Evolutionary conservation across 2,329 filamentous ascomycete species (phyloP), one percentile per base, ranked within the genome.

Genomic region (Elsinoe arachidis): DNA sequence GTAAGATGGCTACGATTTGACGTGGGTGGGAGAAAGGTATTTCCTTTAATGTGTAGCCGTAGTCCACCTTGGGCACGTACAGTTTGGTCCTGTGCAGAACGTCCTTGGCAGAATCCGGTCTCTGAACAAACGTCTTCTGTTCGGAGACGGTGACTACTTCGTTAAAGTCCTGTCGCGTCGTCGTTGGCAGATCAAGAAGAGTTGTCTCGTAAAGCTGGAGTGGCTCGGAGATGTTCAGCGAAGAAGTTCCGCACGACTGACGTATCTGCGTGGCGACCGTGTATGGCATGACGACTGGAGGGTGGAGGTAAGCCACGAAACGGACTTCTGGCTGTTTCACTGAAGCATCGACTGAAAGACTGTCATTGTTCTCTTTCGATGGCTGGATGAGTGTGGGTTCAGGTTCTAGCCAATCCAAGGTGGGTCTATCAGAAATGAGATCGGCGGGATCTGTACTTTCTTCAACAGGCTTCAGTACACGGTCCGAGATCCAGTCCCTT

Each of bases 21-120:
- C 83, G 80, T 0, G 89, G 89, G 65, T 95, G 89, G 2, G 83
- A 82, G 66, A 95, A 92, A 0, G 87, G 83, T 33, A 93, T 75
- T 57, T 85, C 82, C 1, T 79, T 80, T 7, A 95, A 69, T 2
- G 78, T 76, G 57, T 84, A 80, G 0, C 84, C 86, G 63, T 86
- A 89, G 7, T 90, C 87, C 1, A 83, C 80, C 68, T 88, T 89
- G 56, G 87, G 82, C 15, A 90, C 80, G 61, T 82, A 83, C 1
- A 93, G 75, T 0, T 79, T 82, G 65, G 86, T 87, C 11, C 71
- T 69, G 63, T 80, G 78, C 2, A 58, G 61, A 2, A 61, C 58
- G 2, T 65, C 62, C 5, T 11, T 37, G 30, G 65, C 65, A 17
- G 60, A 39, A 5, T 59, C 63, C 2, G 57, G 58, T 2, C 56